Base-by-base conservation (phyloP, 1,284 basidiomycete genomes). In the Leccinum pallidistipes region DNA sequence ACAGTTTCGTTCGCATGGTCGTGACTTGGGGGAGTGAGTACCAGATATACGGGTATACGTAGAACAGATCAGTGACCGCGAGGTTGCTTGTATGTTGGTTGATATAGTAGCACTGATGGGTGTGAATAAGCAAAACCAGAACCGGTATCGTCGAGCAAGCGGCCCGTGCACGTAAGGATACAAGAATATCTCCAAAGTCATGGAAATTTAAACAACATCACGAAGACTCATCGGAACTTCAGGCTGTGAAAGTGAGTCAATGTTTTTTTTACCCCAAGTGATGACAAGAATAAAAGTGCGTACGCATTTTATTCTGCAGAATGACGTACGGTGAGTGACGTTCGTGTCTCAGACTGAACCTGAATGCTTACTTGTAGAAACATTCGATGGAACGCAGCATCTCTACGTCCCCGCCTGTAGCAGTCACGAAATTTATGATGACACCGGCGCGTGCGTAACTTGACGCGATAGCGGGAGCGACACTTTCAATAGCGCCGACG, bases 341-440 rank as follows among this genome's bases (percentile, higher is more conserved):
- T 27, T 36, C n/a, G 29, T 59, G 10, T 27, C 27, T 27, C 27
- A 18, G 21, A 60, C 53, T 21, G 18, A 32, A 45, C 1, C n/a
- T 12, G 50, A 53, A 56, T 52, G 6, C 68, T 67, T 68, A 95
- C 85, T 95, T 93, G 83, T 95, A 96, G 78, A 94, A 95, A 83
- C 95, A 97, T 81, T 98, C 95, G 80, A 97, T 96, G 68, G 92
- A 95, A 71, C 95, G 86, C 66, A 98, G 81, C 95, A 97, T 97
- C 80, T 98, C 95, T 55, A 98, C 94, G 74, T 98, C 95, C 52
- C 95, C 95, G 38, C 95, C 95, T 2, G 94, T 95, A 51, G 95
- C 95, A 62, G 96, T 97, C 62, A 98, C 95, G 70, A 97, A 96
- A 73, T 96, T 97, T 71, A 97, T 85, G 64, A 97, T 86, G 49